Evolutionary conservation across 139 green algal species (phyloP), one percentile per base, ranked within the genome.

Genomic region (Helicosporidium sp.): DNA sequence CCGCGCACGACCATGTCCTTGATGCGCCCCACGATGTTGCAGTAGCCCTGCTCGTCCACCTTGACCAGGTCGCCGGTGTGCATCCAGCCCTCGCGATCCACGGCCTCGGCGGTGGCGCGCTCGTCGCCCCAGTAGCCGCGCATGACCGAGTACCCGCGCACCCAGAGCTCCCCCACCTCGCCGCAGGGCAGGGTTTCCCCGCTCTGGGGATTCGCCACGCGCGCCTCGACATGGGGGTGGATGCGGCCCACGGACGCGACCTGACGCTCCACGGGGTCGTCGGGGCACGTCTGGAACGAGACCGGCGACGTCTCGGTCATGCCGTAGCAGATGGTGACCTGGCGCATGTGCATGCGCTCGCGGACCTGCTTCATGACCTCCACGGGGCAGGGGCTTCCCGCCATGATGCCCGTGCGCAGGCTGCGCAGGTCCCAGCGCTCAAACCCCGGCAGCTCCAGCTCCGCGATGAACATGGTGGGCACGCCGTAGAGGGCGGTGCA

Each of bases 331-430:
- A 65, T 65, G 15, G 57, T 51, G 5, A 65, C 47, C 2, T 52
- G 49, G 8, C 40, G 20, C 47, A 54, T 54, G 1, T 41, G 26
- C 47, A 54, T 54, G 7, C 5, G 1, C 13, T 34, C 1, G 25
- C 29, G 24, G 22, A 65, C 57, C n/a, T 34, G 36, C 31, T 26
- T 31, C 57, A 65, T 65, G 13, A 65, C 22, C 3, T 56, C 33
- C 15, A 25, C 42, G 17, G 57, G 57, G 49, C 57, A 65, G 40
- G 57, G 49, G 13, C 20, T 26, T 6, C 57, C 57, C 25, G 57
- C 57, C 57, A 65, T 65, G 31, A 65, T 65, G 46, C 57, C 57
- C 18, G 57, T 65, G 2, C 57, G 48, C 48, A 65, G 57, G 19
- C 22, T 44, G 19, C 6, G 15, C 18, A 65, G 26, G 22, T 45